Evolutionary conservation across 75 land plant species (phyloP).

Genomic region (Selaginella moellendorffii): DNA sequence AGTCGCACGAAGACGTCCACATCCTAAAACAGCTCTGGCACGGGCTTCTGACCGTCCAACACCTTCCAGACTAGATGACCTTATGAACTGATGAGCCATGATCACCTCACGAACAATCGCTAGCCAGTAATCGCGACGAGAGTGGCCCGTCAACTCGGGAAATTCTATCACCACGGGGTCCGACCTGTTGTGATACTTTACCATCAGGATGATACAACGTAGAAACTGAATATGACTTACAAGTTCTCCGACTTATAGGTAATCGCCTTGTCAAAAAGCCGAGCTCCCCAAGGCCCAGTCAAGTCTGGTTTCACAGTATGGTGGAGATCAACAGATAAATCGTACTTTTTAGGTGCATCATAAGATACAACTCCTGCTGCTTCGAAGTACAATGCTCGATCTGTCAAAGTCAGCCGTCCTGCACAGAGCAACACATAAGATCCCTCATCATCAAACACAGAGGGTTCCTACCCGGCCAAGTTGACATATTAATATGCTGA

Average conservation of each 20-base stretch:
- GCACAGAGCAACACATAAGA: slow-evolving; percentile 19
- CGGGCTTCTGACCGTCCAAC: slow-evolving; percentile 52
- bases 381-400: slow-evolving; percentile 94
- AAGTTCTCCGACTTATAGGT: slow-evolving; percentile 55
- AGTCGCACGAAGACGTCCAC: slow-evolving; percentile 66
- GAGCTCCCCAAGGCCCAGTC: slow-evolving; percentile 97
- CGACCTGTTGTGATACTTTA: too few relatives aligned
- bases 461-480: slow-evolving; percentile 72
- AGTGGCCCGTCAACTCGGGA: slow-evolving; percentile 90
- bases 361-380: slow-evolving; percentile 68
- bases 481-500: slow-evolving; percentile 74
- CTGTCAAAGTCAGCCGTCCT: slow-evolving; percentile 85
- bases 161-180: slow-evolving; percentile 89
- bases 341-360: slow-evolving; percentile 78
- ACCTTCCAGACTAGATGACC: slow-evolving; percentile 44
- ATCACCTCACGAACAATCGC: slow-evolving; percentile 66
- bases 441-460: not conserved
- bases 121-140: slow-evolving; percentile 98
- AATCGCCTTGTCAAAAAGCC: slow-evolving; percentile 96
- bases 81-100: slow-evolving; percentile 59
- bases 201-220: too few relatives aligned
- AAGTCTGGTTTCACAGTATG: slow-evolving; percentile 86
- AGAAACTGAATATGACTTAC: too few relatives aligned
- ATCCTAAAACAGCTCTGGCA: slow-evolving; percentile 75
- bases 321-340: slow-evolving; percentile 56